phyloP scores from a whole-genome alignment of 1,139 yeast species.

The Scheffersomyces quercinus region DNA sequence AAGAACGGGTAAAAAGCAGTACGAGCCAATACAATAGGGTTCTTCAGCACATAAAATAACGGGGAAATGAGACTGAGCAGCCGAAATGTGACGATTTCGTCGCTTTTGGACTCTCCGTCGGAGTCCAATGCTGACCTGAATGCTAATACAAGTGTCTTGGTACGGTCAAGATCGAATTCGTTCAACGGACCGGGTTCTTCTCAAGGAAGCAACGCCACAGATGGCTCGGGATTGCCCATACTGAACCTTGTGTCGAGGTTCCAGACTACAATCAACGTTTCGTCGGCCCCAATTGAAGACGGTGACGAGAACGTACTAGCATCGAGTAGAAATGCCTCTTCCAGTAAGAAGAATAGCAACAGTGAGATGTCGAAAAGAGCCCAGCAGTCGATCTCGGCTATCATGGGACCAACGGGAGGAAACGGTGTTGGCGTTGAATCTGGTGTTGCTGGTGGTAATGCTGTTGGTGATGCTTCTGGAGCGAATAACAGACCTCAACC shows the following conservation, averaged over 20 bases:
- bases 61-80: constrained; percentile 6
- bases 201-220: neutral
- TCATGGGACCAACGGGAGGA: neutral
- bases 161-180: constrained; percentile 4
- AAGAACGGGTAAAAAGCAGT: too few relatives aligned
- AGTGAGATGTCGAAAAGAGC: too few relatives aligned
- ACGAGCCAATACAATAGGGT: too few relatives aligned
- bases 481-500: neutral
- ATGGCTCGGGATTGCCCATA: constrained; percentile 1
- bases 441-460: neutral
- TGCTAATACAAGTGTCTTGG: neutral
- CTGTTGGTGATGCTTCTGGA: neutral
- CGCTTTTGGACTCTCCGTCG: constrained; percentile 15
- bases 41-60: too few relatives aligned
- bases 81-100: constrained; percentile 20
- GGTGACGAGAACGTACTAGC: constrained; percentile 4
- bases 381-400: neutral
- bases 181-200: neutral
- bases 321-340: constrained; percentile 3
- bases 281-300: constrained; percentile 4
- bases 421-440: neutral
- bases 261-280: constrained; percentile 13
- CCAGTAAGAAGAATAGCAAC: neutral
- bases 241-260: constrained; percentile 13
- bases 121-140: constrained; percentile 3